Base-by-base conservation (phyloP, 1,284 basidiomycete species). In the Cutaneotrichosporon sp. region DNA sequence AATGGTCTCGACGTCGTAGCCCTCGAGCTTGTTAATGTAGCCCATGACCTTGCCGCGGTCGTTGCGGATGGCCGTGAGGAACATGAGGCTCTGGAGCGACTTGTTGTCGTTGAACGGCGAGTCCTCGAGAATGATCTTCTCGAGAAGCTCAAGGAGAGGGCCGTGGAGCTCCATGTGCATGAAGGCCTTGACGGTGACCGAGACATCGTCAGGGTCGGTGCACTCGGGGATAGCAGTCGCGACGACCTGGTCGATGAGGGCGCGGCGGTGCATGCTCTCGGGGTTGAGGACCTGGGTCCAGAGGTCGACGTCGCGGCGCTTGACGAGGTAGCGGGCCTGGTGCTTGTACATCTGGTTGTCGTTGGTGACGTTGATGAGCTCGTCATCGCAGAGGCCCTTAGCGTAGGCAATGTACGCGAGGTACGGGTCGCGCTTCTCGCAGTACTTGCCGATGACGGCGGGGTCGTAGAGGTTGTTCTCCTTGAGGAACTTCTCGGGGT, bases 271-370 rank as follows among this genome's bases (percentile, higher is more conserved):
- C 55, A 94, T 87, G 75, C 97, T 97, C 72, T 95, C 94, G 9
- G 87, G 84, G 25, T 87, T 84, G 59, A 99, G 88, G 45, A 99
- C 97, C 81, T 97, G 92, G 3, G 89, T 88, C 97, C 97, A 99
- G 50, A 99, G 87, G 68, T 99, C 95, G 25, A 92, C 87, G 68
- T 95, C 89, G 66, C 95, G 91, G 68, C 97, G 89, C 82, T 95
- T 97, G 76, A 98, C 92, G 65, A 99, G 87, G 82, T 99, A 99
- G 43, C 97, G 88, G 58, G 97, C 92, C 81, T 99, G 97, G 77
- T 99, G 95, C 83, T 99, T 99, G 87, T 97, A 99, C 97, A 99
- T 99, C 34, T 94, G 90, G 83, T 99, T 99, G 72, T 97, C 95
- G 78, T 99, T 99, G 59, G 97, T 99, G 80, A 99, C 95, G 34